Conservation (phyloP, 192 early-diverging fungal species). For the Diversispora eburnea region DNA sequence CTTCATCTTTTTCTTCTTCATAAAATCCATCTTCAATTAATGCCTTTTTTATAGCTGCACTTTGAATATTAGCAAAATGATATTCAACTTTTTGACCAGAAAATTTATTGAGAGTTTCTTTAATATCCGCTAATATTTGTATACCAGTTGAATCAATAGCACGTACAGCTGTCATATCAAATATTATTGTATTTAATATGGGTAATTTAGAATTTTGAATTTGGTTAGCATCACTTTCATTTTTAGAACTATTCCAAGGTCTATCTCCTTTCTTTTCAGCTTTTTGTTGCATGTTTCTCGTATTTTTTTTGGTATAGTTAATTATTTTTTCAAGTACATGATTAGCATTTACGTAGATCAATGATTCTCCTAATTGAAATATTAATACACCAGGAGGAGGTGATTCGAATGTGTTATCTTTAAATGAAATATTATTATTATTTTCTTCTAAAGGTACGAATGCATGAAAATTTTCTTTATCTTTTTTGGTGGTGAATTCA, state of each 20-base stretch:
- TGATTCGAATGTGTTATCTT: background rate
- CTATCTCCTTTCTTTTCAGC: slow-evolving; percentile 45
- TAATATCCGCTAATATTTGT: slow-evolving; percentile 65
- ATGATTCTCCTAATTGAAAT: slow-evolving; percentile 59
- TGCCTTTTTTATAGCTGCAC: background rate
- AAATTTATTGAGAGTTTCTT: slow-evolving; percentile 36
- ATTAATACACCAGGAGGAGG: slow-evolving; percentile 65
- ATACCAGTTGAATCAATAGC: slow-evolving; percentile 77
- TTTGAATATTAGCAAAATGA: slow-evolving; percentile 38
- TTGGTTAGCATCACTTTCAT: slow-evolving; percentile 43
- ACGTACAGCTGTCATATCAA: slow-evolving; percentile 80
- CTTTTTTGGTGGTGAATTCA: slow-evolving; percentile 6
- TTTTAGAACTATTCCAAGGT: slow-evolving; percentile 53
- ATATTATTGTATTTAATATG: slow-evolving; percentile 65
- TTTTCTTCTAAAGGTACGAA: slow-evolving; percentile 31
- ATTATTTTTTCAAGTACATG: slow-evolving; percentile 54
- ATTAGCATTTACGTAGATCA: slow-evolving; percentile 67
- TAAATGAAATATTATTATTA: too few species aligned
- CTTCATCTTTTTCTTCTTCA: background rate
- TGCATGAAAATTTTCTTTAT: background rate
- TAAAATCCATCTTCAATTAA: slow-evolving; percentile 12
- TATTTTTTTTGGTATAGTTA: slow-evolving; percentile 39
- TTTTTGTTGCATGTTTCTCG: slow-evolving; percentile 38
- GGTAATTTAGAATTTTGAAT: slow-evolving; percentile 33
- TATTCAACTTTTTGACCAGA: slow-evolving; percentile 39